Percentiles rank a stretch among this genome's conserved stretches.
Conservation (phyloP, 805 yeast genomes). For the Metschnikowia santaceciliae region DNA sequence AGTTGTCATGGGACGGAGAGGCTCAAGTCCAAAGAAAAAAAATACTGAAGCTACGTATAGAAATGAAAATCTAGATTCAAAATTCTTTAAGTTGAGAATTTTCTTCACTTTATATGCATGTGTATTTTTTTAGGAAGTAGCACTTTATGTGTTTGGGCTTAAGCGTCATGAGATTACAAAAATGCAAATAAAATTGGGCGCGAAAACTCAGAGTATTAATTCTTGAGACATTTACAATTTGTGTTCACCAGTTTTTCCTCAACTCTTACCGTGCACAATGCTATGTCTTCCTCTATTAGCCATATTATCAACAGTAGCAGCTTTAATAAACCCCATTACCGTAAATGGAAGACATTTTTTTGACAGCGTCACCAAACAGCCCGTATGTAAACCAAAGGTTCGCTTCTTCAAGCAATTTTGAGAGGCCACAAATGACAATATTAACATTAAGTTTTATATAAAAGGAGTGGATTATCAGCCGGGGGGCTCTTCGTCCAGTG, state of each 20-base stretch:
- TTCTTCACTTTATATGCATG: background rate
- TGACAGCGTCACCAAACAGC: slow-evolving; percentile 69
- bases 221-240: background rate
- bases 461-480: slow-evolving; percentile 95
- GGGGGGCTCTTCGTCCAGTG: slow-evolving; percentile 83
- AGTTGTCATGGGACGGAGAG: no score
- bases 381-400: slow-evolving; percentile 39
- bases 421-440: background rate
- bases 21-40: no score
- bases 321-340: slow-evolving; percentile 52
- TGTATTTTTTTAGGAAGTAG: background rate
- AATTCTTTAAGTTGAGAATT: background rate
- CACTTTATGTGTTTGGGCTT: background rate
- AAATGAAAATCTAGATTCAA: background rate
- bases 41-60: background rate
- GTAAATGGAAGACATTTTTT: slow-evolving; percentile 69
- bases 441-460: slow-evolving; percentile 53
- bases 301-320: background rate
- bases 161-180: background rate
- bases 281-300: background rate
- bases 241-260: background rate
- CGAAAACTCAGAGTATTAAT: background rate
- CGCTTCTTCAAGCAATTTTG: background rate
- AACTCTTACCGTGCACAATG: background rate
- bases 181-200: background rate